These are phyloP conservation scores for Starmerella tilneyi DNA, from an alignment of 805 yeast species.

Conservation along the genomic window DNA sequence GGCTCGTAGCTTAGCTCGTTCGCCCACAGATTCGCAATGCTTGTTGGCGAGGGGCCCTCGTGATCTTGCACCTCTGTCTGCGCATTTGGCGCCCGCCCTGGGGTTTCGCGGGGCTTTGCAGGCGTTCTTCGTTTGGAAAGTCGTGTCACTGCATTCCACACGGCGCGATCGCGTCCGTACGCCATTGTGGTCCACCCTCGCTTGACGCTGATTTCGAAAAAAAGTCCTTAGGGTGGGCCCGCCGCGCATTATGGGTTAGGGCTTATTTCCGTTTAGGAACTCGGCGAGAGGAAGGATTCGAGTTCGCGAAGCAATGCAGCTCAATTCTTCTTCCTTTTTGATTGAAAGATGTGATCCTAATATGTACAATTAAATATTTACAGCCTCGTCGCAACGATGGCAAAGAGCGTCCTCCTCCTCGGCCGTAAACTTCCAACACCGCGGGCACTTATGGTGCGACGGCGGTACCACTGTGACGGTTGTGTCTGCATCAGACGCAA, in stretches of 20 bases:
- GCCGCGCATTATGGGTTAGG: neutral
- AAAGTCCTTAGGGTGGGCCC: too few relatives aligned
- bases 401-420: constrained; percentile 47
- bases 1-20: constrained; percentile 14
- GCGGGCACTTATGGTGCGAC: constrained; percentile 58
- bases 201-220: neutral
- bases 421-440: constrained; percentile 83
- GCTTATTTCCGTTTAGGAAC: neutral
- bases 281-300: too few relatives aligned
- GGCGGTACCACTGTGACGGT: constrained; percentile 40
- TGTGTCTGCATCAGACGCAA: constrained; percentile 30
- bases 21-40: constrained; percentile 8
- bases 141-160: constrained; percentile 5
- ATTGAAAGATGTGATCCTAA: too few relatives aligned
- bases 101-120: neutral
- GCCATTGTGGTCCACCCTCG: neutral
- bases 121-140: constrained; percentile 2
- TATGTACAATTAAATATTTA: neutral
- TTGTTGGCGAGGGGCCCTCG: too few relatives aligned
- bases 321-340: too few relatives aligned
- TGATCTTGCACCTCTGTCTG: too few relatives aligned
- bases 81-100: neutral
- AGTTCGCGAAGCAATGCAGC: too few relatives aligned
- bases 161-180: constrained; percentile 3
- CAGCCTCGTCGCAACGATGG: constrained; percentile 42